phyloP scores from a whole-genome alignment of 129 eudicot genomes.

The Pseudognaphalium luteoalbum region DNA sequence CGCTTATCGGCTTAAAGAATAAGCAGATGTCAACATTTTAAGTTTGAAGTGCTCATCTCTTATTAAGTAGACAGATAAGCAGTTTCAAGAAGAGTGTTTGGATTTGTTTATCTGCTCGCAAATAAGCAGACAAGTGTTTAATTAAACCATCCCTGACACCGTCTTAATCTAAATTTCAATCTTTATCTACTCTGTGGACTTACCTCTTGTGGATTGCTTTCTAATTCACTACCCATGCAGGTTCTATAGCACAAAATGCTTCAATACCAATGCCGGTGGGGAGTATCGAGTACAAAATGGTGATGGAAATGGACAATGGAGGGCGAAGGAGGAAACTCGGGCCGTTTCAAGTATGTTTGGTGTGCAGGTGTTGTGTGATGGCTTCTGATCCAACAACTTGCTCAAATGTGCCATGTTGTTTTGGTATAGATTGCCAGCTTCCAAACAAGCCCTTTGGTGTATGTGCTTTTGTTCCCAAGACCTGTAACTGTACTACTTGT shows the following conservation, averaged over 20 bases:
- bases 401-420: conserved; percentile 46
- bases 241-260: not conserved
- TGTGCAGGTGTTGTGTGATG: conserved; percentile 40
- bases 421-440: conserved; percentile 56
- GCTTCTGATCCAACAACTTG: conserved; percentile 42
- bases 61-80: too few relatives aligned
- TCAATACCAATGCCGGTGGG: conserved; percentile 6
- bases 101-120: too few relatives aligned
- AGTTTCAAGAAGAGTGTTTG: too few relatives aligned
- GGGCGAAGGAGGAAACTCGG: conserved; percentile 35
- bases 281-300: conserved; percentile 11
- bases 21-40: too few relatives aligned
- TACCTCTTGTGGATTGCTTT: not conserved
- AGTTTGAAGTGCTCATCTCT: too few relatives aligned
- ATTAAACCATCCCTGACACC: too few relatives aligned
- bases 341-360: conserved; percentile 49
- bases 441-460: conserved; percentile 55
- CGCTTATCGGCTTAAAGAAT: too few relatives aligned
- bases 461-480: conserved; percentile 52
- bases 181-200: not conserved
- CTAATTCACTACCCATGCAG: conserved; percentile 8
- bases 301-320: not conserved
- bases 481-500: conserved; percentile 49
- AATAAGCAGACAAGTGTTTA: too few relatives aligned
- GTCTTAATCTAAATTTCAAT: not conserved